These are phyloP conservation scores for Fraxinus excelsior DNA, from an alignment of 257 asterid genomes.

Conservation along the genomic window DNA sequence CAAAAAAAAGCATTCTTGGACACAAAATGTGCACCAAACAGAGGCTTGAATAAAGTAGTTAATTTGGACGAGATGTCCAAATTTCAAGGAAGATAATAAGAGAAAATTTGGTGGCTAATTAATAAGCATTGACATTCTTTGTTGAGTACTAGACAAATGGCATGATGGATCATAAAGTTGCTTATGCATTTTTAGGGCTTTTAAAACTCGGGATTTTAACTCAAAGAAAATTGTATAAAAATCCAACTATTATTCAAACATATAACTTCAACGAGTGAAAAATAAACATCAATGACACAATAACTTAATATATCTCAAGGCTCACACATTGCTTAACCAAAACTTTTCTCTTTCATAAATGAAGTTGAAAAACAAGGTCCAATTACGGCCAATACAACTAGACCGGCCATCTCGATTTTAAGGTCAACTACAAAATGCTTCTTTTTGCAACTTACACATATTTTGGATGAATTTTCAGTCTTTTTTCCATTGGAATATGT, in stretches of 20 bases:
- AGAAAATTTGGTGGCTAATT: conserved; percentile 9
- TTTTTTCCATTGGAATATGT: neutral
- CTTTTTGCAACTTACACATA: neutral
- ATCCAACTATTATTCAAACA: no score
- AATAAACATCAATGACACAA: no score
- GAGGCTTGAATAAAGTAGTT: conserved; percentile 37
- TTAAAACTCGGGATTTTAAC: neutral
- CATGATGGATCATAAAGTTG: neutral
- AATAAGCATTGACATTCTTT: conserved; percentile 4
- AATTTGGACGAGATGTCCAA: neutral
- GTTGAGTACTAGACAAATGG: conserved; percentile 3
- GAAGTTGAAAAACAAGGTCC: no score
- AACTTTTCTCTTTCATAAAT: no score
- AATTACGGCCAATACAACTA: no score
- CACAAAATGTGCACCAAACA: neutral
- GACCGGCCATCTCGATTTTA: no score
- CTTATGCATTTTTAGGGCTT: neutral
- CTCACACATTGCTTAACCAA: no score
- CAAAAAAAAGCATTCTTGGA: no score
- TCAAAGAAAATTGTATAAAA: no score
- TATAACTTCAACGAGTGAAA: no score
- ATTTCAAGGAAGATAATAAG: neutral
- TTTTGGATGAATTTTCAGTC: neutral
- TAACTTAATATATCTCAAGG: no score
- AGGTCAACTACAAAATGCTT: neutral